These are phyloP conservation scores for Ustilago trichophora DNA, from an alignment of 1,284 basidiomycete species.

Conservation along the genomic window DNA sequence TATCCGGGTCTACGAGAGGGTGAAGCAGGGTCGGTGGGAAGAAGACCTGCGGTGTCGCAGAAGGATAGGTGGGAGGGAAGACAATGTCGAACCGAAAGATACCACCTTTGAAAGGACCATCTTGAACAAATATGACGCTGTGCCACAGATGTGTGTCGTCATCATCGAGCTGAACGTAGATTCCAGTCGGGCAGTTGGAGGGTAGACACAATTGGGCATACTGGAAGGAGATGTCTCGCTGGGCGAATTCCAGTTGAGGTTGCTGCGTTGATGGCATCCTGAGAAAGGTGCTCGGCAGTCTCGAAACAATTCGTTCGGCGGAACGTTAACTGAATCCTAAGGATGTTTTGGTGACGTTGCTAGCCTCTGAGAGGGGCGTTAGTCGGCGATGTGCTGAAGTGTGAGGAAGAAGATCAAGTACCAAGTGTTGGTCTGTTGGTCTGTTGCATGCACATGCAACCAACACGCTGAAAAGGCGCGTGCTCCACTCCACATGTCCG, in stretches of 20 bases:
- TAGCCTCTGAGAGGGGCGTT: no score
- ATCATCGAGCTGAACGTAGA: slow-evolving; percentile 48
- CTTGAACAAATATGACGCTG: slow-evolving; percentile 46
- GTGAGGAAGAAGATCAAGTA: no score
- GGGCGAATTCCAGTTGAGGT: slow-evolving; percentile 37
- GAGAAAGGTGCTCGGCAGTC: no score
- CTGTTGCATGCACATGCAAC: slow-evolving; percentile 4
- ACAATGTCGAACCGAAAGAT: slow-evolving; percentile 56
- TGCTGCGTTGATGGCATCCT: slow-evolving; percentile 28
- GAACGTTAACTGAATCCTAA: no score
- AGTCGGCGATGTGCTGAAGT: no score
- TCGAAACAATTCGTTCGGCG: no score
- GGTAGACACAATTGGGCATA: slow-evolving; percentile 41
- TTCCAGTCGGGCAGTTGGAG: slow-evolving; percentile 41
- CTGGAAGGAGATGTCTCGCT: slow-evolving; percentile 48
- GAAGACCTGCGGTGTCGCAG: slow-evolving; percentile 41
- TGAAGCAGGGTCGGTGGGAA: slow-evolving; percentile 51
- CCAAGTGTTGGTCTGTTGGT: slow-evolving; percentile 25
- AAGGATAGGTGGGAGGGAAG: slow-evolving; percentile 38
- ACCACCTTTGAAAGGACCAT: slow-evolving; percentile 46
- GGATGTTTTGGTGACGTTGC: no score
- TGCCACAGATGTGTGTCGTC: slow-evolving; percentile 50
- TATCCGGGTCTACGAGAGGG: slow-evolving; percentile 49
- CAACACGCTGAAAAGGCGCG: not conserved
- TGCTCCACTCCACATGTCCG: slow-evolving; percentile 29